These are phyloP conservation scores for Gillenia trifoliata DNA, from an alignment of 306 rosid genomes.

Conservation along the genomic window DNA sequence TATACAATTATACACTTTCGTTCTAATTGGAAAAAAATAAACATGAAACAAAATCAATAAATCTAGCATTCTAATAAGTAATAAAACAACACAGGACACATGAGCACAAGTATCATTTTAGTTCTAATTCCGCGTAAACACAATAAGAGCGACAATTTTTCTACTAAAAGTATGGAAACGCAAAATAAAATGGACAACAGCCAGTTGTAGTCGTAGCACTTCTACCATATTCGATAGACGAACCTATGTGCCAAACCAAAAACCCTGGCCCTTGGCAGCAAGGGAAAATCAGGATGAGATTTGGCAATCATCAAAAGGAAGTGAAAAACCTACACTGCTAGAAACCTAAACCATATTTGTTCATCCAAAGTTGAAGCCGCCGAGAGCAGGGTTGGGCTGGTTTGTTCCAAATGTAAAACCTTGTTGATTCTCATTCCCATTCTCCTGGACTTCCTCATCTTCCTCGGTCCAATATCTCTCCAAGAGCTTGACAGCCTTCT, in stretches of 20 bases:
- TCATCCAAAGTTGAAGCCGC: conserved; percentile 56
- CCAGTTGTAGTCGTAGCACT: not conserved
- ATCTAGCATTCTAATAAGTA: not conserved
- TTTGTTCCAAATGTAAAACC: conserved; percentile 40
- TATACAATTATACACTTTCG: too few species aligned
- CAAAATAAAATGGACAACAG: not conserved
- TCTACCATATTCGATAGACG: conserved; percentile 19
- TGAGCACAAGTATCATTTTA: not conserved
- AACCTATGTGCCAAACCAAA: conserved; percentile 38
- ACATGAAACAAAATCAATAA: too few species aligned
- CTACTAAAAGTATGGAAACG: not conserved
- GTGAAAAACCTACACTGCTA: conserved; percentile 13
- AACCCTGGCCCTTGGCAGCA: conserved; percentile 39
- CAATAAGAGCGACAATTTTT: not conserved
- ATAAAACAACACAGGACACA: not conserved
- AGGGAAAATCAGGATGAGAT: conserved; percentile 8
- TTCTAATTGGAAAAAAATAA: too few species aligned
- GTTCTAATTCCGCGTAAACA: not conserved
- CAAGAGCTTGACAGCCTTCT: conserved; percentile 66
- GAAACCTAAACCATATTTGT: conserved; percentile 4
- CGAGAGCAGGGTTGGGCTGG: conserved; percentile 47
- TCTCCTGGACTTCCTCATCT: conserved; percentile 47
- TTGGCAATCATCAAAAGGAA: not conserved
- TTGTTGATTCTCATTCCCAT: conserved; percentile 38
- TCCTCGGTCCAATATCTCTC: conserved; percentile 74